These are phyloP conservation scores for Aspergillus puulaauensis DNA, from an alignment of 2,329 filamentous ascomycete species.

Conservation along the genomic window DNA sequence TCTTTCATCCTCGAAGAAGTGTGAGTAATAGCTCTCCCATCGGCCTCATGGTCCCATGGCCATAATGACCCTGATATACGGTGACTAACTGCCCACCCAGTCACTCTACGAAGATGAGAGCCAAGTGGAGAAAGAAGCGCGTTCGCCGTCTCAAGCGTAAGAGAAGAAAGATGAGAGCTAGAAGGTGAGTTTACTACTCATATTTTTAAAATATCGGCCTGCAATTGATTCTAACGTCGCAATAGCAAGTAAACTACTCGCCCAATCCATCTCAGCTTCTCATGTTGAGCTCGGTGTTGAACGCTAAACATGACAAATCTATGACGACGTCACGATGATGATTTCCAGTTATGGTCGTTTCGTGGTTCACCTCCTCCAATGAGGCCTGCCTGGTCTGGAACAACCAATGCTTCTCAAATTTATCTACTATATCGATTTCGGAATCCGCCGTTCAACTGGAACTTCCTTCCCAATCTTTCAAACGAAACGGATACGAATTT, in stretches of 20 bases:
- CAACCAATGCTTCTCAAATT: slow-evolving; percentile 7
- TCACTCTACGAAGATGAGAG: slow-evolving; percentile 66
- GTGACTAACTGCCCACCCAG: slow-evolving; percentile 26
- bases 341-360: slow-evolving; percentile 29
- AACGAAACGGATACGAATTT: not conserved
- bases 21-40: slow-evolving; percentile 29
- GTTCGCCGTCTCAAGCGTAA: slow-evolving; percentile 99
- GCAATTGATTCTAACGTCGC: slow-evolving; percentile 26
- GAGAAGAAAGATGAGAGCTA: slow-evolving; percentile 99
- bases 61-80: slow-evolving; percentile 5
- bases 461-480: not conserved
- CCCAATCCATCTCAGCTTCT: slow-evolving; percentile 55
- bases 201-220: not conserved
- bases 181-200: slow-evolving; percentile 70
- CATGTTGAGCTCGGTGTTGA: slow-evolving; percentile 37
- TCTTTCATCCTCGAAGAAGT: slow-evolving; percentile 48
- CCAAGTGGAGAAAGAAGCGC: slow-evolving; percentile 99
- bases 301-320: slow-evolving; percentile 38
- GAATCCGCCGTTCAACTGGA: slow-evolving; percentile 31
- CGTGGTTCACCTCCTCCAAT: slow-evolving; percentile 26
- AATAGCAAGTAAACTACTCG: slow-evolving; percentile 67
- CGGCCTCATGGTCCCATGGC: not conserved
- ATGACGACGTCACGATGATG: slow-evolving; percentile 33
- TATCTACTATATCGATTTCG: slow-evolving; percentile 19
- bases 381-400: slow-evolving; percentile 22